Evolutionary conservation across 495 filamentous ascomycete species (phyloP).

Genomic region (Neurospora discreta): DNA sequence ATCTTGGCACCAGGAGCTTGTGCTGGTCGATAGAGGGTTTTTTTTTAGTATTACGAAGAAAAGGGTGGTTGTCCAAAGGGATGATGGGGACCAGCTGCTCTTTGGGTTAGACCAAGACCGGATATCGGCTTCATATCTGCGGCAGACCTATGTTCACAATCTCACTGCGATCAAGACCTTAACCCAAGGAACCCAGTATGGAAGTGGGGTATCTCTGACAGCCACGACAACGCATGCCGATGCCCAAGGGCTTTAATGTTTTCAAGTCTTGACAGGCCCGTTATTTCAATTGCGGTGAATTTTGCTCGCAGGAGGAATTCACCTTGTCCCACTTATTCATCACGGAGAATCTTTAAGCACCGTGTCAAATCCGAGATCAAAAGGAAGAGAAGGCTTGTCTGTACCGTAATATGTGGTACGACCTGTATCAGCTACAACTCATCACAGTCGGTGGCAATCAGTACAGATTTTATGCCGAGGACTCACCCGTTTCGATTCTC

Average conservation of each 20-base stretch:
- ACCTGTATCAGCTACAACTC: slow-evolving; percentile 6
- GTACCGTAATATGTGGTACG: slow-evolving; percentile 18
- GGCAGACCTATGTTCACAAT: background rate
- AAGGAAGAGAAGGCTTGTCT: background rate
- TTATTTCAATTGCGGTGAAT: background rate
- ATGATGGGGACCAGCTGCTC: background rate
- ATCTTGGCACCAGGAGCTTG: background rate
- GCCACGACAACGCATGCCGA: background rate
- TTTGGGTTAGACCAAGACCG: background rate
- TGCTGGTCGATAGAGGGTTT: background rate
- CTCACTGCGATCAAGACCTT: background rate
- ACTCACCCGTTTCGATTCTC: background rate
- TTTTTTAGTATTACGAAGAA: too few relatives aligned
- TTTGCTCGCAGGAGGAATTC: background rate
- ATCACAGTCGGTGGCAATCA: background rate
- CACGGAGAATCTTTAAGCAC: background rate
- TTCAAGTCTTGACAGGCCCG: background rate
- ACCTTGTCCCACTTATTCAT: background rate
- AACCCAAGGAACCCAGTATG: background rate
- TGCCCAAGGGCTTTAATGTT: background rate
- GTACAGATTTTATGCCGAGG: background rate
- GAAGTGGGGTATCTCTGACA: background rate
- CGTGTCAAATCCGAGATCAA: background rate
- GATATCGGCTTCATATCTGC: background rate
- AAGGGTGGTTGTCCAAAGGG: background rate